Conservation (phyloP, 208 protist genomes). For the Crithidia fasciculata region DNA sequence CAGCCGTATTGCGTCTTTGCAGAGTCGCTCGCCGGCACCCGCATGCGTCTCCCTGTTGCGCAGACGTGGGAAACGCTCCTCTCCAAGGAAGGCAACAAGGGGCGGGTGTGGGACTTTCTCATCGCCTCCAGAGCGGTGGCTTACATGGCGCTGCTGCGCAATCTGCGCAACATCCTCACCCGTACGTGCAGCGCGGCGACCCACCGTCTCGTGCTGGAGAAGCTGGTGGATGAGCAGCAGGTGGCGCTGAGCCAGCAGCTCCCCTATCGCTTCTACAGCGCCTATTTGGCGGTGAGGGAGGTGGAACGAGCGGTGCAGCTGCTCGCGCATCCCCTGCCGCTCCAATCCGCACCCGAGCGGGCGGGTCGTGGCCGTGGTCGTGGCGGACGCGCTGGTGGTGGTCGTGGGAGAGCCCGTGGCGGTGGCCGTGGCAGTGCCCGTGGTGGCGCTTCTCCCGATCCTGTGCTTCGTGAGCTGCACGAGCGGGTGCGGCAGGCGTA, state of each 20-base stretch:
- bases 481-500: constrained; percentile 4
- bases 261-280: constrained; percentile 94
- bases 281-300: constrained; percentile 82
- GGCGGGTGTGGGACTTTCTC: constrained; percentile 91
- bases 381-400: not conserved
- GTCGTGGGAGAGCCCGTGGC: not conserved
- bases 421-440: too few relatives aligned
- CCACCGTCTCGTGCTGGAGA: constrained; percentile 56
- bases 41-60: constrained; percentile 93
- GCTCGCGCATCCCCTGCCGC: not conserved
- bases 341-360: not conserved
- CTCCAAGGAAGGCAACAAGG: constrained; percentile 86
- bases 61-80: constrained; percentile 94
- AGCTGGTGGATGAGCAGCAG: constrained; percentile 60
- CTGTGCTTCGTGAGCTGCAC: not conserved
- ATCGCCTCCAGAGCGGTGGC: constrained; percentile 85
- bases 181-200: constrained; percentile 58
- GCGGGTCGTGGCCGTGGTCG: not conserved
- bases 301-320: constrained; percentile 11
- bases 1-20: constrained; percentile 64
- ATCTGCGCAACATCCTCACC: constrained; percentile 94
- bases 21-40: constrained; percentile 58
- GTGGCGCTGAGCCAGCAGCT: constrained; percentile 88
- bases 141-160: constrained; percentile 96
- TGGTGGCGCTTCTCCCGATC: constrained; percentile 15